Conservation (phyloP, 495 filamentous ascomycete species). For the Geoglossum glabrum region DNA sequence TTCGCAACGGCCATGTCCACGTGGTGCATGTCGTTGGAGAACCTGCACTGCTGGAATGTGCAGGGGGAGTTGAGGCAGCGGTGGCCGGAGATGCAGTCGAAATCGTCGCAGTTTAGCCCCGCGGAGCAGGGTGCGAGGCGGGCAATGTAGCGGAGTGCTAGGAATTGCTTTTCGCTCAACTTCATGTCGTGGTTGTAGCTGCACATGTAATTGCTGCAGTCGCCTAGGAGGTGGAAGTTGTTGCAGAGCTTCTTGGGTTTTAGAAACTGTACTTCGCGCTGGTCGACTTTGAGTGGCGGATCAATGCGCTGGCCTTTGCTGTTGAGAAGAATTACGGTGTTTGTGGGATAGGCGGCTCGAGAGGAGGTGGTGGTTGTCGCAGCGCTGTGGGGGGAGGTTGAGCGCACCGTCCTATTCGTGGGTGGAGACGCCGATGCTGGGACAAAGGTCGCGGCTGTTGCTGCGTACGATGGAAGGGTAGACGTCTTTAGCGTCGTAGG, state of each 20-base stretch:
- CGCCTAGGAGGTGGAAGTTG: constrained; percentile 57
- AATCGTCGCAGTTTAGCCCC: constrained; percentile 51
- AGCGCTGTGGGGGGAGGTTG: constrained; percentile 18
- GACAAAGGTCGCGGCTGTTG: constrained; percentile 18
- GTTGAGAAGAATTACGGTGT: constrained; percentile 39
- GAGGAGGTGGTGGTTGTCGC: constrained; percentile 19
- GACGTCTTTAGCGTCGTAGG: background rate
- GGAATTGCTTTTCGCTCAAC: constrained; percentile 42
- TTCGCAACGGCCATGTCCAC: constrained; percentile 2
- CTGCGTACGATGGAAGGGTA: background rate
- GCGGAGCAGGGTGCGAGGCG: constrained; percentile 61
- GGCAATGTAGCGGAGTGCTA: constrained; percentile 46
- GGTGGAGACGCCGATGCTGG: constrained; percentile 4
- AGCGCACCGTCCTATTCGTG: background rate
- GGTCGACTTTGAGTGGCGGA: constrained; percentile 31
- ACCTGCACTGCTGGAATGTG: constrained; percentile 1
- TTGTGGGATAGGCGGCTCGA: constrained; percentile 22
- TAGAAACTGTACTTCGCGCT: constrained; percentile 36
- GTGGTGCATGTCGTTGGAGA: constrained; percentile 5
- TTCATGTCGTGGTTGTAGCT: constrained; percentile 58
- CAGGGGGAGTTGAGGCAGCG: constrained; percentile 10
- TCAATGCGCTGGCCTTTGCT: constrained; percentile 55
- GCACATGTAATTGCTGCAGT: constrained; percentile 56
- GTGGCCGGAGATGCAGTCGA: constrained; percentile 75
- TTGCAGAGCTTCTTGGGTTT: constrained; percentile 68